These are phyloP conservation scores for Pterocarpus santalinus DNA, from an alignment of 306 rosid species.

Conservation along the genomic window DNA sequence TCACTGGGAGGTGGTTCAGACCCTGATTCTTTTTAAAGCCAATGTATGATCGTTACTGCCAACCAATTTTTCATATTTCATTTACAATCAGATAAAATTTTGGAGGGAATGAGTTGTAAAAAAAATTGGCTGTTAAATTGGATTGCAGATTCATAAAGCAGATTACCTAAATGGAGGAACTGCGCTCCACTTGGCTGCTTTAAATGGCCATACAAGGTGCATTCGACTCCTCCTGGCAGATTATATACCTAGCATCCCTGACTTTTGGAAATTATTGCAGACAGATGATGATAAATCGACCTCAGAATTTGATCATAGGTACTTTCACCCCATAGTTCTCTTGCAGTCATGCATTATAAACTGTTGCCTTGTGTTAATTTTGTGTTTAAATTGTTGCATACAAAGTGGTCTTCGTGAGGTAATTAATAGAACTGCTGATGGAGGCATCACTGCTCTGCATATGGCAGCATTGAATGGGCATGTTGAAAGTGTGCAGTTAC, in stretches of 20 bases:
- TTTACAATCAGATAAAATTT: slow-evolving; percentile 12
- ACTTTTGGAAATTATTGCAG: slow-evolving; percentile 67
- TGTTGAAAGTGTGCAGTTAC: slow-evolving; percentile 83
- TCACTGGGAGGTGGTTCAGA: slow-evolving; percentile 96
- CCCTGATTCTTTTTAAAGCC: slow-evolving; percentile 72
- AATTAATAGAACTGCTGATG: slow-evolving; percentile 86
- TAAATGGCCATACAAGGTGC: slow-evolving; percentile 93
- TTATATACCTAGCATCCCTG: slow-evolving; percentile 79
- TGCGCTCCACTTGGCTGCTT: slow-evolving; percentile 94
- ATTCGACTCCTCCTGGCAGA: slow-evolving; percentile 83
- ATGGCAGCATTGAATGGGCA: slow-evolving; percentile 98
- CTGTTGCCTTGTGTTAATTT: slow-evolving; percentile 41
- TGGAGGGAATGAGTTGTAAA: slow-evolving; percentile 21
- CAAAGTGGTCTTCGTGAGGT: slow-evolving; percentile 71
- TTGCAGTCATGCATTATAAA: slow-evolving; percentile 31
- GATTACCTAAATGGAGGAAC: slow-evolving; percentile 97
- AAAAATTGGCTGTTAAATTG: slow-evolving; percentile 32
- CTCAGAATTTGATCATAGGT: slow-evolving; percentile 76
- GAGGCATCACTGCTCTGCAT: slow-evolving; percentile 97
- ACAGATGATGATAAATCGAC: slow-evolving; percentile 55
- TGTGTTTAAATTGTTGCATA: slow-evolving; percentile 41
- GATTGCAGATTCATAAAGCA: slow-evolving; percentile 80
- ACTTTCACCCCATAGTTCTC: slow-evolving; percentile 44
- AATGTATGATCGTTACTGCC: slow-evolving; percentile 63
- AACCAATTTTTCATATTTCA: slow-evolving; percentile 27